phyloP scores from a whole-genome alignment of 306 rosid species.

The Purshia tridentata region DNA sequence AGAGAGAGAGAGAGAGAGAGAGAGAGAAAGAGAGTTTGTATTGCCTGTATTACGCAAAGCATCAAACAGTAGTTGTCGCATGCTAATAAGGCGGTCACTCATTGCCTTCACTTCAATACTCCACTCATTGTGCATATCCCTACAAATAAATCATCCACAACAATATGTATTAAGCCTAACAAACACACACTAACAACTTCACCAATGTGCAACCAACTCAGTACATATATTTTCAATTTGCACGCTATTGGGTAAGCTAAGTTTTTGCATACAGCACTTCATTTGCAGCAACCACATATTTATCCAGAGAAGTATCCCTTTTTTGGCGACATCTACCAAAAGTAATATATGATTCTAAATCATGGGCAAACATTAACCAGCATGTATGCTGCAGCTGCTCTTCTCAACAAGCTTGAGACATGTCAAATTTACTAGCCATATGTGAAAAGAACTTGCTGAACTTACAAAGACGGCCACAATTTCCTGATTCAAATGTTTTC shows the following conservation, averaged over 20 bases:
- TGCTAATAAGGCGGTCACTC: conserved; percentile 79
- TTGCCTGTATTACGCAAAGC: conserved; percentile 69
- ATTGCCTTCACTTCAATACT: conserved; percentile 78
- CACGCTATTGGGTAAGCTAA: not conserved
- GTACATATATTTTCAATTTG: not conserved
- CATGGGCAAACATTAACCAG: not conserved
- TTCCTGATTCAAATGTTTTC: not conserved
- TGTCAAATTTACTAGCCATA: not conserved
- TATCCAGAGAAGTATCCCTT: not conserved
- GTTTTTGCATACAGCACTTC: not conserved
- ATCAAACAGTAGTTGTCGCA: conserved; percentile 75
- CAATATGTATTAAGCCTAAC: not conserved
- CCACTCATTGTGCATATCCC: conserved; percentile 81
- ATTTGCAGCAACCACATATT: not conserved
- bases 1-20: no score
- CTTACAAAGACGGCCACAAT: not conserved
- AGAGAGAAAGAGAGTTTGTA: conserved; percentile 10
- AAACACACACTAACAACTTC: not conserved
- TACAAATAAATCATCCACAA: conserved; percentile 26
- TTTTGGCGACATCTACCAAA: not conserved
- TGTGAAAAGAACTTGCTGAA: not conserved
- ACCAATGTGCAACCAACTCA: no score
- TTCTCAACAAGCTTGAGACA: not conserved
- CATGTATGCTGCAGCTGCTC: not conserved
- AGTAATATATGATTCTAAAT: not conserved